phyloP scores from a whole-genome alignment of 2,329 filamentous ascomycete genomes.

The Claviceps sorghi region DNA sequence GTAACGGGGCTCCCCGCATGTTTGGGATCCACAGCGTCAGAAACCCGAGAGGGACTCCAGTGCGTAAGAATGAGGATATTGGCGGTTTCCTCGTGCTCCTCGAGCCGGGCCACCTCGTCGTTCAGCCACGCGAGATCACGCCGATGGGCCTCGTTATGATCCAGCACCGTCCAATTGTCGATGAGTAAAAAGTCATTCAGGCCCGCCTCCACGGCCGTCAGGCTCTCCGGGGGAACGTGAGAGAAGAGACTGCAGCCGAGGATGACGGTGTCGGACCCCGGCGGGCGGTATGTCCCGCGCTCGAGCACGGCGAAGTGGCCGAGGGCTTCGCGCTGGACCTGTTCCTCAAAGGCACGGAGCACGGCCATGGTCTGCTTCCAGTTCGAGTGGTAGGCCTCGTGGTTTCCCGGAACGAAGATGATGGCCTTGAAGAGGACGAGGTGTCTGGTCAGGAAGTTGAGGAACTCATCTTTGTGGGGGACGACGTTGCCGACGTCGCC shows the following conservation, averaged over 20 bases:
- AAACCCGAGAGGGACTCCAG: constrained; percentile 24
- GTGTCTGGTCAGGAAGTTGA: constrained; percentile 32
- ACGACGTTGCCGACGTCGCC: constrained; percentile 38
- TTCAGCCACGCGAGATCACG: constrained; percentile 31
- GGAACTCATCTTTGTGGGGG: constrained; percentile 23
- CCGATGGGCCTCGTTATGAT: constrained; percentile 23
- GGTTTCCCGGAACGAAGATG: constrained; percentile 40
- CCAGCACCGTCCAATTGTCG: constrained; percentile 22
- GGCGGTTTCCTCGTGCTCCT: constrained; percentile 6
- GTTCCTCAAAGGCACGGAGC: constrained; percentile 19
- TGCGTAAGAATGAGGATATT: constrained; percentile 28
- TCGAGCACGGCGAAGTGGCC: constrained; percentile 28
- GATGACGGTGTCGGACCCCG: constrained; percentile 14
- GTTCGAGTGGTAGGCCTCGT: constrained; percentile 34
- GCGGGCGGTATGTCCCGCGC: constrained; percentile 13
- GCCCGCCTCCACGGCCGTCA: constrained; percentile 23
- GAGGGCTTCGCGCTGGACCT: constrained; percentile 11
- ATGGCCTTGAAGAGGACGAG: constrained; percentile 33
- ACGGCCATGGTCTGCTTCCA: constrained; percentile 19
- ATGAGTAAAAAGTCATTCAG: constrained; percentile 39
- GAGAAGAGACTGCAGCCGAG: constrained; percentile 34
- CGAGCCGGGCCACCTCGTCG: constrained; percentile 15
- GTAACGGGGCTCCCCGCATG: constrained; percentile 16
- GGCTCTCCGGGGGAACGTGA: constrained; percentile 22
- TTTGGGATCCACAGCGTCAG: constrained; percentile 18